Conservation (phyloP, 164 flowering plant genomes). For the Litsea cubeba region DNA sequence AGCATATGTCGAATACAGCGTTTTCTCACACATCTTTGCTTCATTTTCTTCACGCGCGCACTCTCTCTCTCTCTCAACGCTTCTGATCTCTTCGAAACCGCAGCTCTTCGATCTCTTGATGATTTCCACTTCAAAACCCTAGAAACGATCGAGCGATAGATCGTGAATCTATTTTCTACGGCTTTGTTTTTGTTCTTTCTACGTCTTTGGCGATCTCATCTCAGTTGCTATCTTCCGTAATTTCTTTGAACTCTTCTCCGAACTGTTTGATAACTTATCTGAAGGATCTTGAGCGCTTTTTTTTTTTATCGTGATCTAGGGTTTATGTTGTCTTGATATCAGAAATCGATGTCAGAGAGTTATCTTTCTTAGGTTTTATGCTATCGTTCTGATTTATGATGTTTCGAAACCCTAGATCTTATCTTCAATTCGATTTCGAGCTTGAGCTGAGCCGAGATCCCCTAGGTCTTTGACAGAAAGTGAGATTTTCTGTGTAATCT, state of each 20-base stretch:
- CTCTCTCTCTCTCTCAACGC: too few species aligned
- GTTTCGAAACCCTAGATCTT: background rate
- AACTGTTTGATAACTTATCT: background rate
- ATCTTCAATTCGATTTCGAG: too few species aligned
- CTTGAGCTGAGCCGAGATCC: too few species aligned
- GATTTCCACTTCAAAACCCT: background rate
- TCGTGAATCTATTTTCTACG: background rate
- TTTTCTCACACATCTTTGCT: too few species aligned
- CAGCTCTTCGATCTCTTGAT: background rate
- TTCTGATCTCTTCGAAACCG: background rate
- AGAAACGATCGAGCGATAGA: background rate
- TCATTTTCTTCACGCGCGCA: background rate
- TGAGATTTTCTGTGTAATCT: background rate
- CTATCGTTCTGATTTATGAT: background rate
- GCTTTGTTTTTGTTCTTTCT: background rate
- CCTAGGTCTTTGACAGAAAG: too few species aligned
- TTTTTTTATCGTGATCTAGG: background rate
- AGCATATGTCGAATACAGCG: too few species aligned
- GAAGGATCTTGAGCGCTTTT: background rate
- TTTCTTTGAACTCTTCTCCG: too few species aligned
- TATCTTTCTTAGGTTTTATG: background rate
- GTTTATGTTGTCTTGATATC: background rate
- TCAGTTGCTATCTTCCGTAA: too few species aligned
- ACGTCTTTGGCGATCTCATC: too few species aligned
- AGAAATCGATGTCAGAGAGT: background rate